Evolutionary conservation across 2,329 filamentous ascomycete genomes (phyloP), one percentile per base, ranked within the genome.

Genomic region (Lecanoromycetidae sp.): DNA sequence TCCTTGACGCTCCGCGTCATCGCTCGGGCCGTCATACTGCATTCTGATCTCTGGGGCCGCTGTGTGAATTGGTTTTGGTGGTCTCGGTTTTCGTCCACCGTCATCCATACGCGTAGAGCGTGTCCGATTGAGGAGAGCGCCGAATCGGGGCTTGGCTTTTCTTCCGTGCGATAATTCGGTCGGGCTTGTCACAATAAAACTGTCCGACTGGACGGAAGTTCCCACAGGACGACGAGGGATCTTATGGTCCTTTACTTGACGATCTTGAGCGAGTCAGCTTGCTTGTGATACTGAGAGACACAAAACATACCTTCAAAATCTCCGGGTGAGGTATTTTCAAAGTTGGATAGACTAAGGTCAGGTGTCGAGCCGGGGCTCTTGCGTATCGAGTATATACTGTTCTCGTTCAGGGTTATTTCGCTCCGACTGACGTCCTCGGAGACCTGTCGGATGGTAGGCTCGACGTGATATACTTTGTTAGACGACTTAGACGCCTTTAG

Each of bases 401-500:
- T 60, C 51, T 63, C 58, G 13, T 60, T 58, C 17, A 57, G 54
- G 29, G 60, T 55, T 30, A 58, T 22, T 2, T 51, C 41, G 13
- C 23, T 37, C 22, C 48, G 58, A 60, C 57, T 60, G 58, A 44
- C 51, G 56, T 60, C 58, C 47, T 66, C 60, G 22, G 61, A 52
- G 29, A 58, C 55, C 43, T 62, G 60, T 42, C 62, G 59, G 27
- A 56, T 56, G 25, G 60, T 60, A 36, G 58, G 58, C 20, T 62
- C 66, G 39, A 62, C 61, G 49, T 56, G 62, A 32, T 57, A 55
- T 5, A 67, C 51, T 35, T 66, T 67, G 35, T 61, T 66, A 5
- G 68, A 67, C 23, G 69, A 70, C 50, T 69, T 71, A 5, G 65
- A 63, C 9, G 67, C 67, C 47, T 66, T 64, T 49, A 70, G 65